Conservation (phyloP, 345 rosid genomes). For the Rhodamnia argentea region DNA sequence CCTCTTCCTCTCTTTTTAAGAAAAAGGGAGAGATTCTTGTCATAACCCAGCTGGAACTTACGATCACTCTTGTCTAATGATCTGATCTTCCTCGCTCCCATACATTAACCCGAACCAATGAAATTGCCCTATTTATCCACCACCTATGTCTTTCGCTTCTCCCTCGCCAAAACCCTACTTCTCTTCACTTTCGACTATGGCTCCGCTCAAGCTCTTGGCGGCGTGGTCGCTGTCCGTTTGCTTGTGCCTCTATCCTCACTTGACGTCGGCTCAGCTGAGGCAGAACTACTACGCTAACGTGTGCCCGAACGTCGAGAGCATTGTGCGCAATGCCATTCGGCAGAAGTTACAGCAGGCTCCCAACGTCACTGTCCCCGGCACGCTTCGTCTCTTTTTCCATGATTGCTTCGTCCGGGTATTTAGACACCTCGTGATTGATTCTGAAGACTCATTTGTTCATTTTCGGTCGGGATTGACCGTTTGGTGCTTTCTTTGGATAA, state of each 20-base stretch:
- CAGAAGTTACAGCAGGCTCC: constrained; percentile 42
- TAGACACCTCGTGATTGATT: neutral
- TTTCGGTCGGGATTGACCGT: neutral
- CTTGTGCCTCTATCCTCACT: constrained; percentile 28
- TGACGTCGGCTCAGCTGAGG: constrained; percentile 45
- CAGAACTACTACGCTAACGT: constrained; percentile 31
- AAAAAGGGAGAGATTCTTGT: neutral
- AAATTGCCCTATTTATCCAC: neutral
- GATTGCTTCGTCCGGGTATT: constrained; percentile 67
- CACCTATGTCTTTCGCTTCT: neutral
- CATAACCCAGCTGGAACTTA: neutral
- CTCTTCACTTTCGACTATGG: neutral
- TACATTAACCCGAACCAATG: neutral
- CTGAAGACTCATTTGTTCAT: neutral
- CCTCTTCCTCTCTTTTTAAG: neutral
- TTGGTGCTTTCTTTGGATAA: neutral
- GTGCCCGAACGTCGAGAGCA: constrained; percentile 64
- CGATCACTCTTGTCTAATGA: neutral
- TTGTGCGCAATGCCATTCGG: constrained; percentile 35
- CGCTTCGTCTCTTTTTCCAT: constrained; percentile 81
- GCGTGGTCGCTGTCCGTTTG: constrained; percentile 27
- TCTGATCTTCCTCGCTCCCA: no score
- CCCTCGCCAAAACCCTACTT: neutral
- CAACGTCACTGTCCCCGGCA: constrained; percentile 50
- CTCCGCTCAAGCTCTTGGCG: neutral